A percentile compares a stretch with the other conserved stretches of the same genome.
Evolutionary conservation across 306 rosid species (phyloP).

Genomic region (Lupinus albus): DNA sequence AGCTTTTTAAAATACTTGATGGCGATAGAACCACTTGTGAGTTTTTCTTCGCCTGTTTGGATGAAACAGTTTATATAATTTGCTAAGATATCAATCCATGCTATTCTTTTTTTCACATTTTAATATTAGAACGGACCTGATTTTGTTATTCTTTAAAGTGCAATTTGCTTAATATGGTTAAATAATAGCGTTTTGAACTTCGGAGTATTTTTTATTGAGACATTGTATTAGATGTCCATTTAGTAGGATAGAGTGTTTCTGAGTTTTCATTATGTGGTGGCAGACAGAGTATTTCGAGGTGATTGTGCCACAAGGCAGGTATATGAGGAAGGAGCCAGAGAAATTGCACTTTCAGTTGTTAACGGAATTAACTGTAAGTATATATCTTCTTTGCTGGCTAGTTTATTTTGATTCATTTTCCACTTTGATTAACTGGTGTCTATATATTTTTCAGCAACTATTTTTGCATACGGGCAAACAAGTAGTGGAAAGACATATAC

Average conservation of each 20-base stretch:
- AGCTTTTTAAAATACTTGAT: constrained; percentile 3
- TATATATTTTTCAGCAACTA: constrained; percentile 68
- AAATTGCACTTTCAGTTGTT: constrained; percentile 92
- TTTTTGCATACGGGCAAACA: constrained; percentile 98
- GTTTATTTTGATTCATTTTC: constrained; percentile 42
- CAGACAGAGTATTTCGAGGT: constrained; percentile 89
- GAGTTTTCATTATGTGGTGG: constrained; percentile 41
- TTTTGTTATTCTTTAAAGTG: constrained; percentile 16
- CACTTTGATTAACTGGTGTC: constrained; percentile 37
- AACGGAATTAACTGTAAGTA: constrained; percentile 91
- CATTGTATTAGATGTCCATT: background rate
- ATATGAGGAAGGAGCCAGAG: constrained; percentile 86
- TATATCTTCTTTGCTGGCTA: constrained; percentile 17
- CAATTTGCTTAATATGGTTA: constrained; percentile 9
- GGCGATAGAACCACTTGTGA: constrained; percentile 19
- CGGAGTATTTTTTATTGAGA: background rate
- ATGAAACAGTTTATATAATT: background rate
- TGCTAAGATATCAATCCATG: constrained; percentile 23
- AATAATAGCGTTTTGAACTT: constrained; percentile 13
- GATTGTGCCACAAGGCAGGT: constrained; percentile 85
- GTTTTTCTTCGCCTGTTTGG: constrained; percentile 26
- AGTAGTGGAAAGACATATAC: constrained; percentile 99
- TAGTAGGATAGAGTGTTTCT: constrained; percentile 32
- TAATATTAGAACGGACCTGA: background rate
- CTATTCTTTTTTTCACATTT: background rate